Evolutionary conservation across 2,329 filamentous ascomycete species (phyloP).

Genomic region (Hypoxylon sp.): DNA sequence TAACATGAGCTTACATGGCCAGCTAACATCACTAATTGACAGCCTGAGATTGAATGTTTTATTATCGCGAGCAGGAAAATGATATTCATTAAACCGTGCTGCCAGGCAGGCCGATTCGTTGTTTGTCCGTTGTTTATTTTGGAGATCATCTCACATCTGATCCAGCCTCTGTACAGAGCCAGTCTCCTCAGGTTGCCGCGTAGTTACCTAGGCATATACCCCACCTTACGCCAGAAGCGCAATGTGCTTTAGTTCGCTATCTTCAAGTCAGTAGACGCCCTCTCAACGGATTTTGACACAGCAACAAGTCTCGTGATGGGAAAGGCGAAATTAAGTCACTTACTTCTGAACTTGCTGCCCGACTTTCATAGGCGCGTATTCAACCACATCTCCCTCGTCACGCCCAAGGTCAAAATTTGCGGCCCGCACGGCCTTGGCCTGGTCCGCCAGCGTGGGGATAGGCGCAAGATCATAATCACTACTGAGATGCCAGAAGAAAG

Average conservation of each 20-base stretch:
- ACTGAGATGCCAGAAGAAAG: slow-evolving; percentile 73
- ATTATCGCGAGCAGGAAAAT: not conserved
- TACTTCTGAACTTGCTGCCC: slow-evolving; percentile 71
- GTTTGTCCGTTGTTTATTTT: not conserved
- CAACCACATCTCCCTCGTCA: slow-evolving; percentile 67
- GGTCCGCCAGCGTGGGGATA: slow-evolving; percentile 63
- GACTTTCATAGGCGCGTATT: slow-evolving; percentile 70
- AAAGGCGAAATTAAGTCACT: slow-evolving; percentile 46
- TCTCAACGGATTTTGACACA: slow-evolving; percentile 27
- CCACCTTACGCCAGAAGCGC: slow-evolving; percentile 63
- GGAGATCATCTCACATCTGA: not conserved
- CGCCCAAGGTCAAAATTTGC: slow-evolving; percentile 65
- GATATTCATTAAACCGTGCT: not conserved
- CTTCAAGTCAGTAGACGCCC: slow-evolving; percentile 31
- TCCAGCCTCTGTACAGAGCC: not conserved
- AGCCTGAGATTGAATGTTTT: not conserved
- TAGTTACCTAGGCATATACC: not conserved
- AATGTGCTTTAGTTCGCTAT: slow-evolving; percentile 68
- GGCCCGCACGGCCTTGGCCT: slow-evolving; percentile 62
- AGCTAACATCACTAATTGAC: not conserved
- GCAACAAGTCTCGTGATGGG: not conserved
- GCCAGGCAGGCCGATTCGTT: not conserved
- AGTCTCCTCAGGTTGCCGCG: not conserved
- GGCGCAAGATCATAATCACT: slow-evolving; percentile 70
- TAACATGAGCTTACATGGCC: not conserved